Evolutionary conservation across 805 yeast species (phyloP).

Genomic region (Metschnikowia similis): DNA sequence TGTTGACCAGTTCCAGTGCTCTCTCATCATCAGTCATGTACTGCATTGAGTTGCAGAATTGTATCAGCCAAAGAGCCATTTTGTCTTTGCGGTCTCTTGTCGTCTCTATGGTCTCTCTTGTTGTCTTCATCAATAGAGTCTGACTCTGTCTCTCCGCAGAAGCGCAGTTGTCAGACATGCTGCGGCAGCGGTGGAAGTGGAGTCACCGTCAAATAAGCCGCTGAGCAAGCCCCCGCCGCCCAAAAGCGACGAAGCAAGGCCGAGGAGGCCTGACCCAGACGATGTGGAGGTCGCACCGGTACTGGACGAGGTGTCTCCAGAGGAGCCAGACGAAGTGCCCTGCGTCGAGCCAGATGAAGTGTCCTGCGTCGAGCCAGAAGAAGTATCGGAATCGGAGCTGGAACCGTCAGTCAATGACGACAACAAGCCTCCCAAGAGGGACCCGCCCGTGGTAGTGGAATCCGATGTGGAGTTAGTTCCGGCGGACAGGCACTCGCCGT

Average conservation of each 20-base stretch:
- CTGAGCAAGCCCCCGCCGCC: conserved; percentile 8
- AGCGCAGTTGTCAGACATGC: conserved; percentile 10
- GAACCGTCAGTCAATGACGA: not conserved
- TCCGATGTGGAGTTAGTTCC: not conserved
- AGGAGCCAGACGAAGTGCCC: not conserved
- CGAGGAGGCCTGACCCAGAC: conserved; percentile 4
- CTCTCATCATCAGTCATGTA: no score
- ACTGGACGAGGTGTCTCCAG: not conserved
- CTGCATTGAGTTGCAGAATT: no score
- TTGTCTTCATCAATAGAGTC: conserved; percentile 10
- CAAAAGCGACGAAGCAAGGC: conserved; percentile 2
- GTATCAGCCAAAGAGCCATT: not conserved
- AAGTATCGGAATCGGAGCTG: no score
- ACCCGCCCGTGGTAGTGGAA: not conserved
- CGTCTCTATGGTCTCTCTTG: not conserved
- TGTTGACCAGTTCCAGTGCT: no score
- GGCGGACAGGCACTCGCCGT: conserved; percentile 22
- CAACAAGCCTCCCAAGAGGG: conserved; percentile 1
- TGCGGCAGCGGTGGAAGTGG: conserved; percentile 8
- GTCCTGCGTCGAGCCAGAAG: no score
- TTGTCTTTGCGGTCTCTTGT: no score
- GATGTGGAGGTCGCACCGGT: not conserved
- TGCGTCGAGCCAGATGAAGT: no score
- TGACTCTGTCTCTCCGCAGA: conserved; percentile 7
- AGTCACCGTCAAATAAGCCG: conserved; percentile 7